phyloP scores from a whole-genome alignment of 75 land plant species.

The Cupressus sempervirens region DNA sequence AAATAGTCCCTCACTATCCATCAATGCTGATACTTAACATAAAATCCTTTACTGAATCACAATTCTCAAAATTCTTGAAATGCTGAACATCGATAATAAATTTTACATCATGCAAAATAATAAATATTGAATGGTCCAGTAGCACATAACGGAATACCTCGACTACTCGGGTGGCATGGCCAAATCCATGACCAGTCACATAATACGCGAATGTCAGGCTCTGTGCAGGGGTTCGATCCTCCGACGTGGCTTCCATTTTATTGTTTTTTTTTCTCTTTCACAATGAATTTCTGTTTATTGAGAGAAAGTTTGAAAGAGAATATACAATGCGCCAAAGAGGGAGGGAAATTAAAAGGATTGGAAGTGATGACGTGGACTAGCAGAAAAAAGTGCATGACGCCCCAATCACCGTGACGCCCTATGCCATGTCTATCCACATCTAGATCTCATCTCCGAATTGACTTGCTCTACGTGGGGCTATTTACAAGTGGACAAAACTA shows the following conservation, averaged over 20 bases:
- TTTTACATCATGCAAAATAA: too few relatives aligned
- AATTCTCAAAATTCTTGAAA: background rate
- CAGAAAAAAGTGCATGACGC: background rate
- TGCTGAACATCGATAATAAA: background rate
- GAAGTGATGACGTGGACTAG: background rate
- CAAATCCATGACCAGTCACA: conserved; percentile 98
- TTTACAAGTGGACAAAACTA: background rate
- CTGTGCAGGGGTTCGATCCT: conserved; percentile 17
- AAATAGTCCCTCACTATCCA: background rate
- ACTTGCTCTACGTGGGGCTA: background rate
- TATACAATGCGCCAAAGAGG: background rate
- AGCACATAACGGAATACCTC: conserved; percentile 46
- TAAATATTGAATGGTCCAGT: background rate
- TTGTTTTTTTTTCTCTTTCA: background rate
- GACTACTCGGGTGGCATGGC: conserved; percentile 97
- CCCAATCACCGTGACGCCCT: background rate
- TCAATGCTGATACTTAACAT: background rate
- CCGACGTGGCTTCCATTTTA: conserved; percentile 8
- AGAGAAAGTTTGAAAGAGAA: background rate
- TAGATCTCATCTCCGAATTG: background rate
- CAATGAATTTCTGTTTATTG: background rate
- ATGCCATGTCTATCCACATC: background rate
- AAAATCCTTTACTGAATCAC: background rate
- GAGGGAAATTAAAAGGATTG: background rate
- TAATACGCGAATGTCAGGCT: conserved; percentile 83